Conservation (phyloP, 352 stramenopile genomes). For the Globisporangium lucens region DNA sequence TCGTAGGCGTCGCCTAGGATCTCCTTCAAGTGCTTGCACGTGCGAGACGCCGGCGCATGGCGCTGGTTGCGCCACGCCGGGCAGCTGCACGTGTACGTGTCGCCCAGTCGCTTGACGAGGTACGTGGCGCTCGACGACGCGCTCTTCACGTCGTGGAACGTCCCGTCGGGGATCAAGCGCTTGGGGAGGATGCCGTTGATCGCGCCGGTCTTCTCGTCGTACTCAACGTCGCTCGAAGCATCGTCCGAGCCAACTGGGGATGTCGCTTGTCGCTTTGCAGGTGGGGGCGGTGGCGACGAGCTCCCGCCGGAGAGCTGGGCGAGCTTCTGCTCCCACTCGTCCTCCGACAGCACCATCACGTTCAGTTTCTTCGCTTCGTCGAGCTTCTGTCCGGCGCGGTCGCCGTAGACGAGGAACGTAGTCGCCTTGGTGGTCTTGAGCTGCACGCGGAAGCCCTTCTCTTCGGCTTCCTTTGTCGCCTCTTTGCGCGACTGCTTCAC, state of each 20-base stretch:
- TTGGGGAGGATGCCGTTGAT: conserved; percentile 42
- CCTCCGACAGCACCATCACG: conserved; percentile 26
- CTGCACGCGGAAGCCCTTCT: conserved; percentile 27
- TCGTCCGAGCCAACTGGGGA: not conserved
- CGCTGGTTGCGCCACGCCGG: conserved; percentile 68
- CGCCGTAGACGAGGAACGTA: conserved; percentile 31
- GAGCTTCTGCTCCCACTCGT: conserved; percentile 33
- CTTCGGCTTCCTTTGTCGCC: conserved; percentile 22
- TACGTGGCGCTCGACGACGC: conserved; percentile 54
- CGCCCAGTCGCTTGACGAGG: conserved; percentile 45
- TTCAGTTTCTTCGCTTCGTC: conserved; percentile 29
- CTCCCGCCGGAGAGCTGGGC: not conserved
- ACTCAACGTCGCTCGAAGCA: conserved; percentile 19
- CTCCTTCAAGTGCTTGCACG: conserved; percentile 65
- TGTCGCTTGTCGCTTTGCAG: conserved; percentile 17
- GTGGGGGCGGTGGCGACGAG: not conserved
- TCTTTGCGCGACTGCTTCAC: conserved; percentile 29
- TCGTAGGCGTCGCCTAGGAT: conserved; percentile 54
- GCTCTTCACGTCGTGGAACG: conserved; percentile 46
- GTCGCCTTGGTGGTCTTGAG: conserved; percentile 28
- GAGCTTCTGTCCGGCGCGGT: conserved; percentile 28
- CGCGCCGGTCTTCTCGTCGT: conserved; percentile 40
- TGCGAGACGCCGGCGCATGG: conserved; percentile 36
- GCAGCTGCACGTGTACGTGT: conserved; percentile 58
- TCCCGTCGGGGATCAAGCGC: conserved; percentile 32